These are phyloP conservation scores for Botrytis byssoidea DNA, from an alignment of 2,329 filamentous ascomycete genomes.

Conservation along the genomic window DNA sequence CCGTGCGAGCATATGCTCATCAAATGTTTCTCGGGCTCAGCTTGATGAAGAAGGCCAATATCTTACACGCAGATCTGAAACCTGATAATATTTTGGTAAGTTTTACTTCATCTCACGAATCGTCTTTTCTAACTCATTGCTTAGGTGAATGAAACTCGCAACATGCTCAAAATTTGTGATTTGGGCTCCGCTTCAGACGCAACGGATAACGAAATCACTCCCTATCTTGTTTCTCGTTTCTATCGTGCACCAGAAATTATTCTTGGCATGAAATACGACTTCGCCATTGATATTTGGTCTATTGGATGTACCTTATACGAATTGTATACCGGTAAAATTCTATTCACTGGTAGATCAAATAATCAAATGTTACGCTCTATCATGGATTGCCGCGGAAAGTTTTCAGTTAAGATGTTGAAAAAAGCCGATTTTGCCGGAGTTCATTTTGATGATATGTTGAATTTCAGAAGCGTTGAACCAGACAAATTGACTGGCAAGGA, in stretches of 20 bases:
- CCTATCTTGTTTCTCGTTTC: constrained; percentile 94
- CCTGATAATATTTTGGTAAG: constrained; percentile 83
- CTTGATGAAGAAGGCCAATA: constrained; percentile 86
- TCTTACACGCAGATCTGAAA: constrained; percentile 94
- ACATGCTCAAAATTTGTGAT: constrained; percentile 90
- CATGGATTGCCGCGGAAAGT: constrained; percentile 92
- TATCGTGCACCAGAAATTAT: constrained; percentile 98
- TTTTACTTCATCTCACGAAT: neutral
- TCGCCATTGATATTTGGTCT: constrained; percentile 95
- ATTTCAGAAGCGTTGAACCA: constrained; percentile 80
- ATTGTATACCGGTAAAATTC: constrained; percentile 93
- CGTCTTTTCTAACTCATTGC: constrained; percentile 23
- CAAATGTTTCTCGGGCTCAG: constrained; percentile 91
- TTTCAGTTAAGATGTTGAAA: constrained; percentile 84
- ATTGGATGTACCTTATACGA: constrained; percentile 97
- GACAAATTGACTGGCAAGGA: constrained; percentile 87
- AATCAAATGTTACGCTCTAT: constrained; percentile 98
- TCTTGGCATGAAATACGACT: constrained; percentile 92
- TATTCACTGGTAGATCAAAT: constrained; percentile 93
- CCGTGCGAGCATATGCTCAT: constrained; percentile 84
- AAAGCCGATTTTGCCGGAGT: constrained; percentile 71
- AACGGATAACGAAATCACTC: constrained; percentile 87
- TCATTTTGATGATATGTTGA: constrained; percentile 82
- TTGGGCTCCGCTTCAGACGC: constrained; percentile 92
- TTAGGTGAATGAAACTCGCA: constrained; percentile 75